Conservation (phyloP, 495 filamentous ascomycete species). For the Podospora australis region DNA sequence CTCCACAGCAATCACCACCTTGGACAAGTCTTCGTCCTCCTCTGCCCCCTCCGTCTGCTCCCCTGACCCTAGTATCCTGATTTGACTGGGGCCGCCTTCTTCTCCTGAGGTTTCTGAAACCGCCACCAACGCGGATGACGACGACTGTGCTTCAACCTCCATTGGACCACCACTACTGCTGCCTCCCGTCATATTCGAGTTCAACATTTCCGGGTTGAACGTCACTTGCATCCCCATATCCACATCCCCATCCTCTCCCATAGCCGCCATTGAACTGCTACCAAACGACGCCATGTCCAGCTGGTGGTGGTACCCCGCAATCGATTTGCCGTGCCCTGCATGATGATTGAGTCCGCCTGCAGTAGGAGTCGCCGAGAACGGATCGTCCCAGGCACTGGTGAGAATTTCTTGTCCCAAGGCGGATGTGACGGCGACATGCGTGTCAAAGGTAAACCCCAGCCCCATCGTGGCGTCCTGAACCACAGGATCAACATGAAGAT, state of each 20-base stretch:
- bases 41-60: neutral
- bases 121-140: neutral
- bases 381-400: neutral
- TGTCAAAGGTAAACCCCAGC: too few relatives aligned
- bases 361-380: neutral
- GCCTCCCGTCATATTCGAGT: neutral
- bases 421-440: too few relatives aligned
- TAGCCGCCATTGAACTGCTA: too few relatives aligned
- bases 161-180: neutral
- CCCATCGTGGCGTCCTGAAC: too few relatives aligned
- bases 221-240: neutral
- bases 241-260: neutral
- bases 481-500: too few relatives aligned
- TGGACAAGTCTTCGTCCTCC: neutral
- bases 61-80: too few relatives aligned
- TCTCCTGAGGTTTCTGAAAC: neutral
- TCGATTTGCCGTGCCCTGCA: too few relatives aligned
- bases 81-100: neutral
- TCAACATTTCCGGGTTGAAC: neutral
- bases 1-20: slow-evolving; percentile 1
- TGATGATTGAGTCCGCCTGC: too few relatives aligned
- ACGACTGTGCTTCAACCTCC: too few relatives aligned
- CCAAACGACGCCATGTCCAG: too few relatives aligned
- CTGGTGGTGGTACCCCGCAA: too few relatives aligned
- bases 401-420: too few relatives aligned